Evolutionary conservation across 2,329 filamentous ascomycete species (phyloP), one percentile per base, ranked within the genome.

Genomic region (Phaeoacremonium minimum): DNA sequence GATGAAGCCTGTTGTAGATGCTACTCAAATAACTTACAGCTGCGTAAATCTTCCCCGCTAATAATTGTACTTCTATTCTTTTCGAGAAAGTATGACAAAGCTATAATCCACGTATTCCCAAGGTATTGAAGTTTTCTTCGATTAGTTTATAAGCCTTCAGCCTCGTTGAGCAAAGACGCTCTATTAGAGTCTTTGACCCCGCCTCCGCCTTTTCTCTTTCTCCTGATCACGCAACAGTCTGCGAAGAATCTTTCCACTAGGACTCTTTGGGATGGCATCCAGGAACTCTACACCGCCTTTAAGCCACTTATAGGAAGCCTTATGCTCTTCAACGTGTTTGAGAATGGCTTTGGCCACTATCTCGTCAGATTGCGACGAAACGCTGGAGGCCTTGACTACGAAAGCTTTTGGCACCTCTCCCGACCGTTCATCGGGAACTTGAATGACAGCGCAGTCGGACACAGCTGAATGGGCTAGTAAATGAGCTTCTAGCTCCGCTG

Each of bases 401-500:
- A 69, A 78, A 4, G 75, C 74, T 41, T 74, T 55, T 0, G 74
- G 74, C 6, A 77, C 62, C 48, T 79, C 75, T 0, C 69, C 72
- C 9, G 70, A 69, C 32, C 66, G 60, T 7, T 65, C 60, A 20
- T 71, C 58, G 0, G 75, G 77, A 3, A 84, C 64, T 8, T 75
- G 77, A 44, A 86, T 83, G 6, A 86, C 81, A 6, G 81, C 77
- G 44, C 76, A 80, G 53, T 86, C 82, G 12, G 74, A 73, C 15
- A 85, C 80, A 7, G 71, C 67, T 0, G 75, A 73, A 50, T 85
- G 81, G 1, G 75, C 72, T 11, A 86, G 71, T n/a, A 86, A 63
- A 49, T 83, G 78, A 5, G 80, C 76, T 60, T 86, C 82, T 3
- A 86, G 70, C 49, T 86, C 81, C 2, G 82, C 82, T 0, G 82